Evolutionary conservation across 1,284 basidiomycete genomes (phyloP).

Genomic region (Fistulina hepatica): DNA sequence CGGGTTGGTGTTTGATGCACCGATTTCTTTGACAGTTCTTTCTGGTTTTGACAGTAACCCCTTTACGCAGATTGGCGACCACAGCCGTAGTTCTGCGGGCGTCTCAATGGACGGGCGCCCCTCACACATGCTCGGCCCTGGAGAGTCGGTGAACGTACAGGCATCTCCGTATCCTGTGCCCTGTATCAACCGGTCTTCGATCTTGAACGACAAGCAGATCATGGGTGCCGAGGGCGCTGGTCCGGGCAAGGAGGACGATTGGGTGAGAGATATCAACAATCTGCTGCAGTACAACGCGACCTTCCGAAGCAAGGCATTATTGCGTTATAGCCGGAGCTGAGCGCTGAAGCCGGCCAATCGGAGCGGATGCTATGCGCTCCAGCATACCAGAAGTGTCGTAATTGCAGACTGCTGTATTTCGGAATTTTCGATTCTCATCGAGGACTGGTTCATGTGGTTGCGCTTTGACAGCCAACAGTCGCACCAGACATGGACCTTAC

Average conservation of each 20-base stretch:
- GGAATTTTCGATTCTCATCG: too few species aligned
- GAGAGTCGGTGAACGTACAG: conserved; percentile 78
- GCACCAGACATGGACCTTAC: too few species aligned
- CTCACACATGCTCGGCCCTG: conserved; percentile 69
- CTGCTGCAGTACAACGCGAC: conserved; percentile 86
- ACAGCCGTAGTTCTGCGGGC: conserved; percentile 78
- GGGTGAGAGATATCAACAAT: conserved; percentile 95
- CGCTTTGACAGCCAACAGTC: too few species aligned
- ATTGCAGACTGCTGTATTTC: too few species aligned
- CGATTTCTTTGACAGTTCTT: neutral
- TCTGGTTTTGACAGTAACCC: conserved; percentile 4
- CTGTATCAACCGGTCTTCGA: conserved; percentile 79
- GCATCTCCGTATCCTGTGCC: conserved; percentile 87
- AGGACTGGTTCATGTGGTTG: too few species aligned
- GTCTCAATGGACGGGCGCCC: conserved; percentile 89
- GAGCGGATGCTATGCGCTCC: neutral
- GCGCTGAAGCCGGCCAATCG: neutral
- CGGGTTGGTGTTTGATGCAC: conserved; percentile 55
- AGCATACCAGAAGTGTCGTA: conserved; percentile 11
- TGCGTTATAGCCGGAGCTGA: conserved; percentile 52
- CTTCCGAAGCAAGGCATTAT: conserved; percentile 76
- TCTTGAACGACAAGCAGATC: conserved; percentile 37
- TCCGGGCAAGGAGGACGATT: conserved; percentile 82
- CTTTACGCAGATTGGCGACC: conserved; percentile 64
- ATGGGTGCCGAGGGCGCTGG: conserved; percentile 40